Conservation (phyloP, 306 rosid species). For the Castanea sativa region DNA sequence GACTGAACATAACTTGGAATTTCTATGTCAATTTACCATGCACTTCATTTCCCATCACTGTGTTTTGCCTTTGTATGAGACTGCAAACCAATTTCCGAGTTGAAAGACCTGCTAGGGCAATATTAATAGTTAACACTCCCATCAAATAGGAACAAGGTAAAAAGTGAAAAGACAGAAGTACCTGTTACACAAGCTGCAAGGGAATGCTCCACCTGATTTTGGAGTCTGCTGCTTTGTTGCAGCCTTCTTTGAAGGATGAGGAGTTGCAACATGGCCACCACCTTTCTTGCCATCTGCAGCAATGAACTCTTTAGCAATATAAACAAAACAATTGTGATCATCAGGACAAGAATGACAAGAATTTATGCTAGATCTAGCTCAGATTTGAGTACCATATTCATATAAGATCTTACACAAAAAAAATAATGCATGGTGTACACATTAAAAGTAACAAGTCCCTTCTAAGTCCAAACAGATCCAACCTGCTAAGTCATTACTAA, state of each 20-base stretch:
- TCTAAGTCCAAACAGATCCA: not conserved
- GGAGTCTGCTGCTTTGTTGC: slow-evolving; percentile 50
- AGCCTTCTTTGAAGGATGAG: slow-evolving; percentile 63
- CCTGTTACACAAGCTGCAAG: slow-evolving; percentile 65
- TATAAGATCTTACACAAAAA: not conserved
- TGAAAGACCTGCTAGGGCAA: slow-evolving; percentile 46
- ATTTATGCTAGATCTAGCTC: not conserved
- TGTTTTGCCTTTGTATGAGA: slow-evolving; percentile 71
- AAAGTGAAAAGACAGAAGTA: slow-evolving; percentile 7
- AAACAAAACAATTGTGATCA: not conserved
- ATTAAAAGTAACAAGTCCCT: not conserved
- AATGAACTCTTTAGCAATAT: not conserved
- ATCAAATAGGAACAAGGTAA: not conserved
- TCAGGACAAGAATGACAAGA: not conserved
- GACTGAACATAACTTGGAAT: not conserved
- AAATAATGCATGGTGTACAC: not conserved
- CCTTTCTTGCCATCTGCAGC: slow-evolving; percentile 41
- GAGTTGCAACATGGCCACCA: slow-evolving; percentile 54
- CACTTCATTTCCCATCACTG: slow-evolving; percentile 39
- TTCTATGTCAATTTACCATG: not conserved
- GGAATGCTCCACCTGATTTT: slow-evolving; percentile 36
- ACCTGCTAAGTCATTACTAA: not conserved
- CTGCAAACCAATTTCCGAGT: slow-evolving; percentile 56
- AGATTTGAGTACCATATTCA: not conserved
- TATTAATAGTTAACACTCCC: not conserved